phyloP scores from a whole-genome alignment of 768 basidiomycete species.

The Inosperma sp. region DNA sequence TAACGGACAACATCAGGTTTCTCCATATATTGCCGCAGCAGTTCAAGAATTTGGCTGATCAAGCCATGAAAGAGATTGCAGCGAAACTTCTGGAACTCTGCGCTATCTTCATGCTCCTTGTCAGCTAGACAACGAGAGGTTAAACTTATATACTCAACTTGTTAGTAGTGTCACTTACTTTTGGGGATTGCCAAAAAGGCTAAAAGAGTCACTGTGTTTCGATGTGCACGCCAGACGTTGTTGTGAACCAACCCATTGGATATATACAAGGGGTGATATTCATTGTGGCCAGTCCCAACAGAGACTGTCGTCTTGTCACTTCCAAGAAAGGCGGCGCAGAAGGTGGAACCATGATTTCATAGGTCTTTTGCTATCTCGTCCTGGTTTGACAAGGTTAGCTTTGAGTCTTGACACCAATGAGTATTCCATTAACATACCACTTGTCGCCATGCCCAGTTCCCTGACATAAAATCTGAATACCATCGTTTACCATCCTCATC shows the following conservation, averaged over 20 bases:
- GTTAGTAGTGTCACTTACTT: conserved; percentile 9
- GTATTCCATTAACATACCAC: conserved; percentile 29
- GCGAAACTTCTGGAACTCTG: conserved; percentile 24
- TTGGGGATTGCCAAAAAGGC: conserved; percentile 25
- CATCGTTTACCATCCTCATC: conserved; percentile 23
- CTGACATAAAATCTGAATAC: conserved; percentile 33
- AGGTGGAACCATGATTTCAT: background rate
- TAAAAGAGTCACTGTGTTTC: conserved; percentile 24
- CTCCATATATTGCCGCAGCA: conserved; percentile 24
- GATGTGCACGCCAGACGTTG: conserved; percentile 27
- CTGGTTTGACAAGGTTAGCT: background rate
- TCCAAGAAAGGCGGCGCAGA: background rate
- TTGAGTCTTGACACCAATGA: background rate
- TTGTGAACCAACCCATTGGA: conserved; percentile 32
- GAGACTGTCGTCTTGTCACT: conserved; percentile 6
- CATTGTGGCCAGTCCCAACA: conserved; percentile 2
- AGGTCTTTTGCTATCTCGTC: conserved; percentile 8
- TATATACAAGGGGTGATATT: conserved; percentile 18
- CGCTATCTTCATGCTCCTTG: conserved; percentile 12
- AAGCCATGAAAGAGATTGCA: conserved; percentile 29
- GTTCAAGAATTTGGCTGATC: conserved; percentile 18
- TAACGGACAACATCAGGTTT: conserved; percentile 23
- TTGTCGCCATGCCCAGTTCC: conserved; percentile 31
- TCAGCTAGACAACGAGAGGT: conserved; percentile 7
- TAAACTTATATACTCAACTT: background rate